Base-by-base conservation (phyloP, 305 asterid genomes). In the Nicotiana rustica region DNA sequence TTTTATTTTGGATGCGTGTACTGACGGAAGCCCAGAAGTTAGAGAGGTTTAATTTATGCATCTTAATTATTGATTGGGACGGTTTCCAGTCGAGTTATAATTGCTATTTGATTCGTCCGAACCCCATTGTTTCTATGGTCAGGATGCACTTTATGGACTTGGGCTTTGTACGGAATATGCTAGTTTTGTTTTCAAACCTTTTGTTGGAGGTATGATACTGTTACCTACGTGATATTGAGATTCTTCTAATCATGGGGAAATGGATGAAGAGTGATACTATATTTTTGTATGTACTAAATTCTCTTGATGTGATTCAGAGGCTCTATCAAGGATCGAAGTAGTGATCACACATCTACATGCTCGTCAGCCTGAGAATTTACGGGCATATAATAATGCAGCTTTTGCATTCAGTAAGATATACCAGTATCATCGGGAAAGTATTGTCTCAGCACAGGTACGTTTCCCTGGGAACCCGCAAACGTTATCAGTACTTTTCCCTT, bases 111-210 rank as follows among this genome's bases (percentile, higher is more conserved):
- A 25, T 25, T 25, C 29, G 29, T 38, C n/a, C 52, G 18, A 87
- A 41, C 77, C 75, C 17, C 33, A 15, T 56, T 9, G 18, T 35
- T 78, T 3, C 44, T 25, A 13, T 83, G 66, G 68, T 19, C 84
- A 81, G 81, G 75, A 64, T 70, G 84, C 84, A n/a, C 75, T 60
- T 25, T 25, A 82, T 82, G 84, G 81, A 41, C 80, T 82, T 36
- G 84, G 84, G 56, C 70, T 82, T 12, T 82, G 84, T 60, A 80
- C 75, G 6, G 84, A 71, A 38, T 71, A 17, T 82, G 84, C 73
- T 60, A 80, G 81, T 18, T 57, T 81, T 36, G 71, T 77, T 29
- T 70, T 82, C 55, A 82, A 59, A 82, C 84, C 84, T 29, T 61
- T 82, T 82, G 84, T 82, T 41, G 84, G 84, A 18, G 84, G 84